These are phyloP conservation scores for Tolypocladium inflatum DNA, from an alignment of 2,329 filamentous ascomycete genomes.

Conservation along the genomic window DNA sequence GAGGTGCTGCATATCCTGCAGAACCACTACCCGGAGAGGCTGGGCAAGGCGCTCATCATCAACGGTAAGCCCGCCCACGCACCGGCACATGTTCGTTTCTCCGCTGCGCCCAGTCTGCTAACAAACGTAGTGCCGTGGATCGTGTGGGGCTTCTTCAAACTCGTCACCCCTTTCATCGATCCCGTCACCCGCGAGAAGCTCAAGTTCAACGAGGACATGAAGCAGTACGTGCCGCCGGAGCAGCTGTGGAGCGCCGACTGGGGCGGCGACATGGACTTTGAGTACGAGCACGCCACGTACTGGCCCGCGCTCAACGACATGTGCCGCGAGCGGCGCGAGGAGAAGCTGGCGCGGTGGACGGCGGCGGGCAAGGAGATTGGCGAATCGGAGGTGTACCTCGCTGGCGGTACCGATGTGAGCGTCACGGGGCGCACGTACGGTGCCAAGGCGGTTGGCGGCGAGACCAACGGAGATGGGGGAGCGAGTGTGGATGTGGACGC, in stretches of 20 bases:
- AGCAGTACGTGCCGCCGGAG: slow-evolving; percentile 66
- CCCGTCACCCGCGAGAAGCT: slow-evolving; percentile 89
- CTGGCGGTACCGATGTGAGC: slow-evolving; percentile 41
- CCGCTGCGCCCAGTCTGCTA: background rate
- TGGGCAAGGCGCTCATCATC: slow-evolving; percentile 81
- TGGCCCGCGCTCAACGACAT: slow-evolving; percentile 78
- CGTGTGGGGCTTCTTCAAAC: slow-evolving; percentile 88
- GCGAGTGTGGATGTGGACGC: slow-evolving; percentile 8
- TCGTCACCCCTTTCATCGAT: slow-evolving; percentile 94
- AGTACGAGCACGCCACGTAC: slow-evolving; percentile 81
- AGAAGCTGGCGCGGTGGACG: slow-evolving; percentile 63
- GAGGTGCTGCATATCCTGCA: slow-evolving; percentile 88
- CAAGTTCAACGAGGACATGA: slow-evolving; percentile 93
- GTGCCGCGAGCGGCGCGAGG: slow-evolving; percentile 54
- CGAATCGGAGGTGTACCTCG: slow-evolving; percentile 80
- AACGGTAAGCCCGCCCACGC: slow-evolving; percentile 52
- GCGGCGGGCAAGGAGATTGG: slow-evolving; percentile 72
- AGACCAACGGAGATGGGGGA: background rate
- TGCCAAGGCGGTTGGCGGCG: background rate
- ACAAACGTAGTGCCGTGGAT: slow-evolving; percentile 67
- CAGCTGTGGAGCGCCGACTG: slow-evolving; percentile 73
- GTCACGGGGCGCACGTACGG: slow-evolving; percentile 21
- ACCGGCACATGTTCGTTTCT: too few relatives aligned
- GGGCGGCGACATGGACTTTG: slow-evolving; percentile 74
- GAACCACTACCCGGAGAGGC: slow-evolving; percentile 87